Base-by-base conservation (phyloP, 805 yeast genomes). In the Candida awuae region DNA sequence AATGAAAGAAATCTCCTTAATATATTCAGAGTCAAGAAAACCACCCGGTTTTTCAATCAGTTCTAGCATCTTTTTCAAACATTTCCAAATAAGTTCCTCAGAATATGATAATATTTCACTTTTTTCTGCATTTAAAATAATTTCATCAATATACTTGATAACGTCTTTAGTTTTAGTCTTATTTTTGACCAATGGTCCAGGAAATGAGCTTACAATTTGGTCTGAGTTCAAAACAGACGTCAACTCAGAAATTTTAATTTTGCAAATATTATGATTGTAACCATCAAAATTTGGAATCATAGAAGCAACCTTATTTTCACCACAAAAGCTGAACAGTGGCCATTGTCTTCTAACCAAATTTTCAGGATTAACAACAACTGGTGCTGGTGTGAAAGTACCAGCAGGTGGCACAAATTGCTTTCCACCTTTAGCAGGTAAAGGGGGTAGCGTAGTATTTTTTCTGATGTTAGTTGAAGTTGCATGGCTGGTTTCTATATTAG, bases 301-400 rank as follows among this genome's bases (percentile, higher is more conserved):
- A 27, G 65, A 64, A 3, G 71, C 68, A 15, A 72, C 51, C 33
- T 63, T 68, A 6, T 61, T 57, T 3, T 75, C 65, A 16, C 61
- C 62, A 20, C 75, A 65, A 82, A 92, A 86, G 42, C 71, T 67
- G 54, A 84, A 81, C 25, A 86, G 54, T 0, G 95, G 94, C 59
- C 81, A 82, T 53, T 84, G 94, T 39, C 82, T 67, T 34, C 63
- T 59, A 18, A 67, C 58, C 37, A 80, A 56, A 18, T 76, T 71
- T 37, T 71, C 72, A 7, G 84, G 81, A 44, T 77, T 71, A 22
- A 62, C 59, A 7, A 66, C 62, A 29, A 52, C 61, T 1, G 63
- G 63, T 2, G 63, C 63, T 16, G 63, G 62, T 4, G 58, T 37
- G 47, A 57, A 35, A 1, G 39, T 18, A 25, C 47, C 52, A n/a